Percentiles rank a stretch among this genome's conserved stretches.
Conservation (phyloP, 208 protist genomes). For the Crithidia thermophila region DNA sequence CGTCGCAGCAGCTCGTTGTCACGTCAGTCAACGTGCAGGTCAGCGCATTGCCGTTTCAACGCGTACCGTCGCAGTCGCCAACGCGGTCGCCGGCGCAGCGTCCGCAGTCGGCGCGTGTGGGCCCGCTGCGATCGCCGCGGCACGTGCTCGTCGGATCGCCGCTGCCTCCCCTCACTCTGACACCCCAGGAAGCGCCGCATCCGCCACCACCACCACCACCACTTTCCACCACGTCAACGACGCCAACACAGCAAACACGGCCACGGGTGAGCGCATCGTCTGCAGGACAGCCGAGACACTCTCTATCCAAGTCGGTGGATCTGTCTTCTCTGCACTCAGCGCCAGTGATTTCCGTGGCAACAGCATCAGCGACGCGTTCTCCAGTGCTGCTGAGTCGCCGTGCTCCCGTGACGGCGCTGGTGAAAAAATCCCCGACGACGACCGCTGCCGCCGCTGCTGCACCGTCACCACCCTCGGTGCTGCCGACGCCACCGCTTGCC, state of each 20-base stretch:
- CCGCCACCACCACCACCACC: too few species aligned
- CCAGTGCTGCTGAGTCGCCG: slow-evolving; percentile 14
- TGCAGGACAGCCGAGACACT: too few species aligned
- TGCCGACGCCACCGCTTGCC: not conserved
- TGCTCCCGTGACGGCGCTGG: not conserved
- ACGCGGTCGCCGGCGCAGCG: slow-evolving; percentile 3
- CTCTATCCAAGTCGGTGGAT: too few species aligned
- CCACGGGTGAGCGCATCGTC: too few species aligned
- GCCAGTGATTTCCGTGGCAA: too few species aligned
- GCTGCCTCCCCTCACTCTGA: too few species aligned
- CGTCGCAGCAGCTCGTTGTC: slow-evolving; percentile 10
- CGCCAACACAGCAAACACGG: too few species aligned
- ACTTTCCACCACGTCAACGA: too few species aligned
- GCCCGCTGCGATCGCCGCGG: not conserved
- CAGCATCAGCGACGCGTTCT: not conserved
- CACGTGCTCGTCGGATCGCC: too few species aligned
- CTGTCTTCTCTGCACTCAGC: too few species aligned
- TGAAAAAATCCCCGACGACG: too few species aligned
- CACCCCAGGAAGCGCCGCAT: too few species aligned
- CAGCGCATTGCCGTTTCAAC: not conserved
- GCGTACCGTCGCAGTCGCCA: not conserved
- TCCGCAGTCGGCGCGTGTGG: not conserved
- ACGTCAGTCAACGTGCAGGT: slow-evolving; percentile 12
- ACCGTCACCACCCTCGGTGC: not conserved
- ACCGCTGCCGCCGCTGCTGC: not conserved